Base-by-base conservation (phyloP, 345 rosid species). In the Arabis alpina region DNA sequence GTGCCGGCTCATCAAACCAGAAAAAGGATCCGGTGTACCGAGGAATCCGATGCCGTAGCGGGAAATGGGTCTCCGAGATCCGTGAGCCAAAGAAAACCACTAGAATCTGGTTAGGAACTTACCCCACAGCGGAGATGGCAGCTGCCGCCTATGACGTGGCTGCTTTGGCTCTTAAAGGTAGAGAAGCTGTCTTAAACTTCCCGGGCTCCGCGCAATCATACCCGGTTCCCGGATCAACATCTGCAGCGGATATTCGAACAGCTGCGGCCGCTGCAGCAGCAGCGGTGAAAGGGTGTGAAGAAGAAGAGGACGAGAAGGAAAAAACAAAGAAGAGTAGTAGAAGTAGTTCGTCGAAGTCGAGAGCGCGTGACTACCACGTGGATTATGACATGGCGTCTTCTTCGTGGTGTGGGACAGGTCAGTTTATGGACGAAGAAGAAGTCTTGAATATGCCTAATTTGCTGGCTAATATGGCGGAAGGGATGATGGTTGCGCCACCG, bases 41-140 rank as follows among this genome's bases (percentile, higher is more conserved):
- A 0, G 98, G 98, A 34, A 93, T 87, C 76, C 78, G 98, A 28
- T 73, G 83, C 74, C 86, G 98, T 58, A 78, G 95, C 24, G 88
- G 83, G 1, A 93, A 93, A 75, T 93, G 98, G 98, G 97, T 93
- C 30, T 88, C 93, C 0, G 98, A 93, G 78, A 85, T 93, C 74
- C 89, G 98, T 59, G 96, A 93, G 58, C 98, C 98, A 0, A 86
- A 86, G 53, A 93, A 93, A 68, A 88, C 88, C 6, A 84, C 88
- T 4, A 82, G 98, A 10, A 91, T 93, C 61, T 93, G 98, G 98
- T 96, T 93, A 0, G 98, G 98, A 10, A 93, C 98, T 4, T 93
- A 82, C 64, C 78, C 92, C 0, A 76, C 84, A 1, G 85, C 97
- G 2, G 92, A 93, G 71, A 93, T 90, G 96, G 98, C 98, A 0